Evolutionary conservation across 2,329 filamentous ascomycete species (phyloP).

Genomic region (Neonectria sp.): DNA sequence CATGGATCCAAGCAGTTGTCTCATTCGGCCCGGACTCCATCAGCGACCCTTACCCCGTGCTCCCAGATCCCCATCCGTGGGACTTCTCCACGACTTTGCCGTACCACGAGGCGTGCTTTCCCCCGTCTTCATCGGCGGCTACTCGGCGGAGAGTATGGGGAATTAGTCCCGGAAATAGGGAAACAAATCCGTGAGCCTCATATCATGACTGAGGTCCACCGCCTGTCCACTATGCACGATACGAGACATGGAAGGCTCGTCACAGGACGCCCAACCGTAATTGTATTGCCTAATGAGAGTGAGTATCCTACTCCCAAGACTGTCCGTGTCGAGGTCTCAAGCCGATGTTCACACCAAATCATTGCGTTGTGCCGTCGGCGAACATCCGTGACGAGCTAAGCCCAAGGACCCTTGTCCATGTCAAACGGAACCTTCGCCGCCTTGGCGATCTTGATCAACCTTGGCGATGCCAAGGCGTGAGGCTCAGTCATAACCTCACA

Average conservation of each 20-base stretch:
- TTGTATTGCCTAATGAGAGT: too few species aligned
- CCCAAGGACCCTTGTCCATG: neutral
- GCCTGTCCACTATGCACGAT: neutral
- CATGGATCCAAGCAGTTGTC: slow-evolving; percentile 9
- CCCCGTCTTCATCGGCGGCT: neutral
- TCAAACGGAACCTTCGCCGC: neutral
- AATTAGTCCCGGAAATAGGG: neutral
- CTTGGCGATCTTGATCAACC: slow-evolving; percentile 4
- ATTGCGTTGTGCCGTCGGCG: neutral
- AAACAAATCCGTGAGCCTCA: neutral
- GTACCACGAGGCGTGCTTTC: neutral
- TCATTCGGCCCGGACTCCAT: slow-evolving; percentile 26
- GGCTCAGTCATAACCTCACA: neutral
- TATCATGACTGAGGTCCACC: neutral
- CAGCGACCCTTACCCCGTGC: neutral
- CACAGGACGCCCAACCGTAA: neutral
- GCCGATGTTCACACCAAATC: neutral
- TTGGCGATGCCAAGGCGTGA: neutral
- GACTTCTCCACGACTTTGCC: neutral
- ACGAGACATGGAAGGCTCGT: neutral
- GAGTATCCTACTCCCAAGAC: neutral
- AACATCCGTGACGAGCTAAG: neutral
- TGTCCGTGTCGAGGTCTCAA: neutral
- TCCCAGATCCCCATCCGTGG: neutral
- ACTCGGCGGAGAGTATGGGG: neutral